phyloP scores from a whole-genome alignment of 768 basidiomycete species.

The Rhizopogon rudus region DNA sequence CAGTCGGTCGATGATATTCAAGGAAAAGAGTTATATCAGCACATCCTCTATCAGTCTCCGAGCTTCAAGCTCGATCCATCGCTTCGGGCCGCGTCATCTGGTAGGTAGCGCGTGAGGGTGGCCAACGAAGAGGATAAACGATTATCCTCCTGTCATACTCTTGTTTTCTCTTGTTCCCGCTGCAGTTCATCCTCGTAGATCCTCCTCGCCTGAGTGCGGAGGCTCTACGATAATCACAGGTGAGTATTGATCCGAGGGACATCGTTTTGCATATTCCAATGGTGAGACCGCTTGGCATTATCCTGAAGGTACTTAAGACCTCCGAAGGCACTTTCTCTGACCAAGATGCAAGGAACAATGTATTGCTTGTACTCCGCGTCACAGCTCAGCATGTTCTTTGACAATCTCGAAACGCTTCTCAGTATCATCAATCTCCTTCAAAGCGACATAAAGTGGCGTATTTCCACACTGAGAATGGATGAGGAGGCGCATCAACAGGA shows the following conservation, averaged over 20 bases:
- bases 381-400: background rate
- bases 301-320: background rate
- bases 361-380: background rate
- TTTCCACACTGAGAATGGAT: constrained; percentile 8
- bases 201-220: background rate
- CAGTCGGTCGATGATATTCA: background rate
- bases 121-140: background rate
- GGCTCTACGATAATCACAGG: background rate
- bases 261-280: background rate
- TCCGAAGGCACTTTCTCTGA: background rate
- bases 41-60: background rate
- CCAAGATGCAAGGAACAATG: background rate
- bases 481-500: background rate
- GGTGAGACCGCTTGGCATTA: background rate
- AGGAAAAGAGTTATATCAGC: background rate
- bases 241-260: background rate
- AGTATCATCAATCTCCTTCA: constrained; percentile 10
- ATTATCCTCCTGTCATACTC: background rate
- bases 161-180: background rate
- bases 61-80: background rate
- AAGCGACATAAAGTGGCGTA: constrained; percentile 26
- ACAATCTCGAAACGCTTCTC: constrained; percentile 17
- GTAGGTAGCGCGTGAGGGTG: background rate
- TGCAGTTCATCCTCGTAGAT: background rate
- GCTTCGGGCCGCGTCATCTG: background rate